Percentiles rank a stretch among this genome's conserved stretches.
phyloP scores from a whole-genome alignment of 805 yeast genomes.

The Metschnikowia dekortorum region DNA sequence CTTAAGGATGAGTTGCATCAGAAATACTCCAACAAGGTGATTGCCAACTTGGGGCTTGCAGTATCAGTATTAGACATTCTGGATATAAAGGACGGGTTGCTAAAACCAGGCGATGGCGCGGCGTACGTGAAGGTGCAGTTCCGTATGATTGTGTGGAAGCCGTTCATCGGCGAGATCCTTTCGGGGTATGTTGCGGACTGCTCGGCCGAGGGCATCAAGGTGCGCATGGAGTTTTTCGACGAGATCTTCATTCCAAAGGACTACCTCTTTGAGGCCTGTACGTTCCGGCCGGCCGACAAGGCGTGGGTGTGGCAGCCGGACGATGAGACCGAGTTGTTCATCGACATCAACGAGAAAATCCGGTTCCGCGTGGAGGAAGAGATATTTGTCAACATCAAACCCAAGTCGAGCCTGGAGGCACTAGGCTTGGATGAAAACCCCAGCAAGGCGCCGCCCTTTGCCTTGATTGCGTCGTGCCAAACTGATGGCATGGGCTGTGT shows the following conservation, averaged over 20 bases:
- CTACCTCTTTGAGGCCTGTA: conserved; percentile 73
- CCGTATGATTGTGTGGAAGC: conserved; percentile 80
- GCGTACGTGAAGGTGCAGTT: conserved; percentile 71
- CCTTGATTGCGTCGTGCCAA: conserved; percentile 84
- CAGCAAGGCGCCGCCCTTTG: conserved; percentile 69
- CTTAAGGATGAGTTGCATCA: conserved; percentile 74
- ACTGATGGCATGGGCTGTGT: conserved; percentile 96
- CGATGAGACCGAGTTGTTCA: conserved; percentile 68
- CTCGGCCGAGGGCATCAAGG: conserved; percentile 80
- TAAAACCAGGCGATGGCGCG: conserved; percentile 94
- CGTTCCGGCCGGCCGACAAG: conserved; percentile 65
- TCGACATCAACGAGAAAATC: conserved; percentile 88
- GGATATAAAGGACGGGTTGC: conserved; percentile 79
- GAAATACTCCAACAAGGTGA: conserved; percentile 81
- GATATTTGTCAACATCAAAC: conserved; percentile 77
- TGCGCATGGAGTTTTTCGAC: conserved; percentile 82
- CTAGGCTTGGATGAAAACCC: conserved; percentile 33
- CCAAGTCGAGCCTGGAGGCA: conserved; percentile 60
- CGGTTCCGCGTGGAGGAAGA: conserved; percentile 90
- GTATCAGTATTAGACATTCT: conserved; percentile 80
- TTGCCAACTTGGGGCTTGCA: conserved; percentile 80
- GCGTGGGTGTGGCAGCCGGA: conserved; percentile 95
- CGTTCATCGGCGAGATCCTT: conserved; percentile 88
- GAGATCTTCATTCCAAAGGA: conserved; percentile 86
- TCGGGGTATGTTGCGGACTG: conserved; percentile 93